Conservation (phyloP, 1,139 yeast species). For the Yamadazyma dushanensis region DNA sequence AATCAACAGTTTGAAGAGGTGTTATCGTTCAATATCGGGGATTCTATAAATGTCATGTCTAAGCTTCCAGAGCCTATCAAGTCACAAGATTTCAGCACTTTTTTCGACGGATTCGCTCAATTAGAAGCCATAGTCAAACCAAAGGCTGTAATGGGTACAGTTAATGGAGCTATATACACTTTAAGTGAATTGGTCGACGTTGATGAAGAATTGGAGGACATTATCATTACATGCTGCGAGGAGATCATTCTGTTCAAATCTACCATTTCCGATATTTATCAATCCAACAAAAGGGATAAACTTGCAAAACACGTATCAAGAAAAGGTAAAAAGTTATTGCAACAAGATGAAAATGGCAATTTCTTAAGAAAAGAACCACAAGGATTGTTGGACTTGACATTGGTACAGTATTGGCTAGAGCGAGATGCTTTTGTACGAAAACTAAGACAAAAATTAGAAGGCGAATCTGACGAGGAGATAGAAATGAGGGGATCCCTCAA, state of each 20-base stretch:
- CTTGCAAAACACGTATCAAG: slow-evolving; percentile 10
- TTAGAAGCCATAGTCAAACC: slow-evolving; percentile 6
- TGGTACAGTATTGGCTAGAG: slow-evolving; percentile 20
- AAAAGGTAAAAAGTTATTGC: slow-evolving; percentile 13
- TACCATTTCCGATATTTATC: slow-evolving; percentile 14
- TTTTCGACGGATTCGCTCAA: slow-evolving; percentile 9
- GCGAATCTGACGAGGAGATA: slow-evolving; percentile 6
- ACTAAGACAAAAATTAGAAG: slow-evolving; percentile 2
- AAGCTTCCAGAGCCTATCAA: slow-evolving; percentile 7
- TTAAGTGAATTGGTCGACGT: slow-evolving; percentile 26
- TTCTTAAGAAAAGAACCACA: slow-evolving; percentile 9
- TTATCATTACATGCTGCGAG: slow-evolving; percentile 16
- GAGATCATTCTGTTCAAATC: slow-evolving; percentile 17
- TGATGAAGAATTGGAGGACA: slow-evolving; percentile 19
- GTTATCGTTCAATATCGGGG: slow-evolving; percentile 29
- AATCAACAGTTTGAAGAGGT: slow-evolving; percentile 9
- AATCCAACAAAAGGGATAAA: slow-evolving; percentile 15
- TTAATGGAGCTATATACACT: slow-evolving; percentile 34
- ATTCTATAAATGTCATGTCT: slow-evolving; percentile 29
- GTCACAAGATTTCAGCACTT: slow-evolving; percentile 11
- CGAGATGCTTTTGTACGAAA: slow-evolving; percentile 11
- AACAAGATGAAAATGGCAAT: slow-evolving; percentile 17
- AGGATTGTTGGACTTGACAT: slow-evolving; percentile 20
- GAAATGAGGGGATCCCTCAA: slow-evolving; percentile 13
- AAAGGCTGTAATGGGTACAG: slow-evolving; percentile 33